Percentiles rank a stretch among this genome's conserved stretches.
Evolutionary conservation across 1,139 yeast species (phyloP).

Genomic region (Pneumocystis murina): DNA sequence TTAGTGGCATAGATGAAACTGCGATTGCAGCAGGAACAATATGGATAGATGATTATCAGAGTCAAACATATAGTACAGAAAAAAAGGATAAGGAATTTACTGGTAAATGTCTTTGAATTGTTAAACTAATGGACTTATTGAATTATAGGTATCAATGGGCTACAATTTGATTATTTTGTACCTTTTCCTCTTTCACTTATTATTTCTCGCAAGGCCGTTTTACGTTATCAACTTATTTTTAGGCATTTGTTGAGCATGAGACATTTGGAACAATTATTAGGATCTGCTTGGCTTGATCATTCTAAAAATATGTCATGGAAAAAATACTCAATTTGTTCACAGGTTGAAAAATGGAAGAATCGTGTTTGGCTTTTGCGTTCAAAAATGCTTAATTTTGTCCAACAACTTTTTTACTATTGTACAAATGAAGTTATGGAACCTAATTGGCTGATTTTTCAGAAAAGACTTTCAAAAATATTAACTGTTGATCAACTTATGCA

Average conservation of each 20-base stretch:
- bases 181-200: constrained; percentile 82
- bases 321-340: constrained; percentile 29
- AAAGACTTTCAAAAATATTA: constrained; percentile 20
- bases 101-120: background rate
- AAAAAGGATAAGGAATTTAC: background rate
- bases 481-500: constrained; percentile 40
- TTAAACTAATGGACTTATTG: constrained; percentile 4
- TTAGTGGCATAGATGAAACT: constrained; percentile 45
- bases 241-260: constrained; percentile 54
- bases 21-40: constrained; percentile 19
- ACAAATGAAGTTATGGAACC: constrained; percentile 47
- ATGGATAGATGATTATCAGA: background rate
- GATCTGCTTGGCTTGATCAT: constrained; percentile 60
- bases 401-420: constrained; percentile 42
- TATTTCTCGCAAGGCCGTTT: constrained; percentile 51
- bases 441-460: constrained; percentile 35
- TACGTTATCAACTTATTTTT: constrained; percentile 68
- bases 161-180: constrained; percentile 51
- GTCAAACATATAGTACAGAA: background rate
- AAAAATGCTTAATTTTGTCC: constrained; percentile 47
- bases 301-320: constrained; percentile 57
- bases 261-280: constrained; percentile 45
- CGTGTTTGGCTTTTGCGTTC: constrained; percentile 44
- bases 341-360: constrained; percentile 41
- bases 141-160: constrained; percentile 34